phyloP scores from a whole-genome alignment of 441 rosid species.

The Hura crepitans region DNA sequence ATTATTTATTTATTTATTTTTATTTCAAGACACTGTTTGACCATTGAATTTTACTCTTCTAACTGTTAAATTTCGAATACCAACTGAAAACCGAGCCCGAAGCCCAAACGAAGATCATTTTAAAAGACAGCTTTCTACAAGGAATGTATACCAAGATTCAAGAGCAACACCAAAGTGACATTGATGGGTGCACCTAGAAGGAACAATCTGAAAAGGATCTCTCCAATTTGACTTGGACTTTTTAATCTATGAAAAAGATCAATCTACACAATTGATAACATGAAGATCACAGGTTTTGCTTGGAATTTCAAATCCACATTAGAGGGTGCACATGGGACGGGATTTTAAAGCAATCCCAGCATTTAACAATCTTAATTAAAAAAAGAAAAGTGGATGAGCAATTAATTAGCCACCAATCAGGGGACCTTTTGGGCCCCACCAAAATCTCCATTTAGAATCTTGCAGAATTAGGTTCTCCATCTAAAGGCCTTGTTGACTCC shows the following conservation, averaged over 20 bases:
- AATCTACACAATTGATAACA: neutral
- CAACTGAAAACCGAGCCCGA: too few relatives aligned
- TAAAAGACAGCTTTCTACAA: conserved; percentile 9
- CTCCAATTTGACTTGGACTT: conserved; percentile 2
- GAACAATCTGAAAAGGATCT: conserved; percentile 8
- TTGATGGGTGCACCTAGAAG: neutral
- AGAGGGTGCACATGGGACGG: conserved; percentile 14
- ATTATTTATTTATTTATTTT: too few relatives aligned
- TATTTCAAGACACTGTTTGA: too few relatives aligned
- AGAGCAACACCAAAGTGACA: too few relatives aligned
- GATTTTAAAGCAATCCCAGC: neutral
- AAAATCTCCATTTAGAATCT: conserved; percentile 20
- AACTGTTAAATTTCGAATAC: too few relatives aligned
- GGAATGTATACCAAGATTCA: neutral
- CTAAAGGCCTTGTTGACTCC: neutral
- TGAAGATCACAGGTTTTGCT: neutral
- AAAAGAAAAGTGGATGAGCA: neutral
- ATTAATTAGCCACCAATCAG: conserved; percentile 29
- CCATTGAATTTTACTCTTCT: too few relatives aligned
- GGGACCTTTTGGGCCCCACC: conserved; percentile 30
- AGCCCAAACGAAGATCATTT: too few relatives aligned
- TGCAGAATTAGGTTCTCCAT: neutral
- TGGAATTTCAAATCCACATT: conserved; percentile 15
- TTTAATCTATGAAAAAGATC: conserved; percentile 16
- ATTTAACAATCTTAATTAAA: conserved; percentile 15